Base-by-base conservation (phyloP, 2,329 filamentous ascomycete species). In the Cladosporium velox region DNA sequence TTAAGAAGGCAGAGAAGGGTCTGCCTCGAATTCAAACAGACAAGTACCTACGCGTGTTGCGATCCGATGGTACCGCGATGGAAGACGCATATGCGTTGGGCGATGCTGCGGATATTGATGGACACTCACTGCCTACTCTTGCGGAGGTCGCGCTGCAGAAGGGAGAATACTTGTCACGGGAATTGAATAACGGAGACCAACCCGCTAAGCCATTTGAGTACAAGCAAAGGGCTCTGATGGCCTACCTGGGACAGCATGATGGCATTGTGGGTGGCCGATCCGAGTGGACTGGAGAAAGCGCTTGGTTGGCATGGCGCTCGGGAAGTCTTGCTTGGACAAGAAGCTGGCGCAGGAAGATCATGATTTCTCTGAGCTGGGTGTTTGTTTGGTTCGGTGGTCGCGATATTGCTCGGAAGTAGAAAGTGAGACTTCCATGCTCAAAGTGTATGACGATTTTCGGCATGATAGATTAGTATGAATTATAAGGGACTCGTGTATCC, bases 221-320 rank as follows among this genome's bases (percentile, higher is more conserved):
- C 66, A 71, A 77, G 62, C 75, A 80, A 52, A 77, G 75, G 57
- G 73, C 75, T 0, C 70, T 77, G 15, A 68, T 82, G 44, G 77
- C 79, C 1, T 82, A 82, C 66, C 72, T 81, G 28, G 80, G 80
- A 2, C 68, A 72, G n/a, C 74, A 75, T 15, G 80, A 82, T 66
- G 80, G 80, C 0, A 75, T 82, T 49, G 76, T 81, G 5, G 77
- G 73, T 2, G 79, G 79, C 3, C 72, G 74, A 28, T 69, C 75
- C 6, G 74, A 79, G 21, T 82, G 78, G 77, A 81, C 78, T 8
- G 80, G 80, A 0, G 67, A 74, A 10, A 71, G 72, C 26, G 80
- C 80, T 3, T 82, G 80, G 80, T 41, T 82, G 44, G 79, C 79
- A 0, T 82, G 80, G 80, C 72, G 79, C 58, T 76, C 74, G 57